Percentiles rank a stretch among this genome's conserved stretches.
Evolutionary conservation across 805 yeast species (phyloP).

Genomic region (Kluyveromyces wickerhamii): DNA sequence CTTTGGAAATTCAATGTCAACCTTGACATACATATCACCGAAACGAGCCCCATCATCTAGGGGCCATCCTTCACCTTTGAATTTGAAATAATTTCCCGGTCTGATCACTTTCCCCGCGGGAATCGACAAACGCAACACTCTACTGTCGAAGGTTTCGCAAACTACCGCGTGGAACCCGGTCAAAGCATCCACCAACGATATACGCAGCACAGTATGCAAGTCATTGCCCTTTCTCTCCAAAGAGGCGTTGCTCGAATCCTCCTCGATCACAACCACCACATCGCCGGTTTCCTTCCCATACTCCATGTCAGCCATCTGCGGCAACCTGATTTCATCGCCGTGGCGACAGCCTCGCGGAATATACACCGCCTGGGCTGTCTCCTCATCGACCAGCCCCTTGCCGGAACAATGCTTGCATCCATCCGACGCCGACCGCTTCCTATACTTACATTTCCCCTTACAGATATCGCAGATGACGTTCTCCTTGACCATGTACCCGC

Average conservation of each 20-base stretch:
- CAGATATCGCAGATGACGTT: conserved; percentile 58
- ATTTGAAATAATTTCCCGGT: conserved; percentile 62
- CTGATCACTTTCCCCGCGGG: conserved; percentile 75
- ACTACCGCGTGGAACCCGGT: conserved; percentile 66
- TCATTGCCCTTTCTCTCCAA: conserved; percentile 58
- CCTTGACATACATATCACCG: conserved; percentile 65
- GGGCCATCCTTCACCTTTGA: conserved; percentile 83
- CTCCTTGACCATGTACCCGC: conserved; percentile 65
- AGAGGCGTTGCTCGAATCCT: conserved; percentile 35
- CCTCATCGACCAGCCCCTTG: conserved; percentile 48
- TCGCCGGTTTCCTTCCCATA: conserved; percentile 73
- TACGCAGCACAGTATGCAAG: conserved; percentile 47
- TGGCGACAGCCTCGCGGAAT: conserved; percentile 63
- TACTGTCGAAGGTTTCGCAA: conserved; percentile 69
- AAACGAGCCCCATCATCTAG: conserved; percentile 29
- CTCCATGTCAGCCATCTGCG: conserved; percentile 70
- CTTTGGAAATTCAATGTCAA: conserved; percentile 73
- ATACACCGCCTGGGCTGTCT: conserved; percentile 67
- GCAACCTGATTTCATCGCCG: conserved; percentile 52
- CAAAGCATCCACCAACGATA: conserved; percentile 75
- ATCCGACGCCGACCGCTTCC: conserved; percentile 41
- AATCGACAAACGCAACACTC: conserved; percentile 54
- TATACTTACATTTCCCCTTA: conserved; percentile 56
- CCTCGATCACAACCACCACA: conserved; percentile 53
- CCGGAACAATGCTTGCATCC: conserved; percentile 75